Evolutionary conservation across 1,284 basidiomycete species (phyloP), one percentile per base, ranked within the genome.

Genomic region (Trametes sp.): DNA sequence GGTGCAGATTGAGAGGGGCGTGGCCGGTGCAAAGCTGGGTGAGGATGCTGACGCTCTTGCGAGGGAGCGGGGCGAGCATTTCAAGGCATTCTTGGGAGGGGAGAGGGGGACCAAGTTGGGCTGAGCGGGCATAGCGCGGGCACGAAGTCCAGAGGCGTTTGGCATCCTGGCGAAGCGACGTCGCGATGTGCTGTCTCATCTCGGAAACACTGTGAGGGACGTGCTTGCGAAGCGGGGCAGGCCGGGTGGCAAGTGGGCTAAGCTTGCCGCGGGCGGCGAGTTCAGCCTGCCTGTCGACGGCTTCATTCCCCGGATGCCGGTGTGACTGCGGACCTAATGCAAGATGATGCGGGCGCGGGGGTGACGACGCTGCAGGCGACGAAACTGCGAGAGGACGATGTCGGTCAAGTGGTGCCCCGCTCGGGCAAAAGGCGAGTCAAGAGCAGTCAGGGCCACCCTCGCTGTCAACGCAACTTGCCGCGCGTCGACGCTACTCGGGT

Each of bases 11-110:
- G 14, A 77, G 72, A 0, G 72, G 70, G 0, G 67, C 64, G 50
- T 75, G 73, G 16, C 73, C 72, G 0, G 74, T 71, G 9, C 72
- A 70, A 2, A 77, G 72, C 46, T 76, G 75, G 10, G 71, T 64
- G 28, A 76, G 63, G 0, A 74, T 21, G 38, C 61, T 68, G 23
- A 63, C 57, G 1, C 67, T 64, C 8, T 48, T 29, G 10, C 64
- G 44, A 14, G 61, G 45, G 49, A 66, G 62, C 0, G 13, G 2
- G 1, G 11, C 24, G 0, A 36, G 51, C 8, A 64, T 44, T 26
- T 54, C 55, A 0, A 45, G 10, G 35, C 48, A 65, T 26, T 26
- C 41, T 26, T 23, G 54, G 0, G 63, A 63, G 45, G 69, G 68
- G 9, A 69, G 52, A 1, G 38, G 21, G 1, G 57, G 60, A 48